A percentile compares a stretch with the other conserved stretches of the same genome.
These are phyloP conservation scores for Thelonectria rubi DNA, from an alignment of 2,329 filamentous ascomycete genomes.

Conservation along the genomic window DNA sequence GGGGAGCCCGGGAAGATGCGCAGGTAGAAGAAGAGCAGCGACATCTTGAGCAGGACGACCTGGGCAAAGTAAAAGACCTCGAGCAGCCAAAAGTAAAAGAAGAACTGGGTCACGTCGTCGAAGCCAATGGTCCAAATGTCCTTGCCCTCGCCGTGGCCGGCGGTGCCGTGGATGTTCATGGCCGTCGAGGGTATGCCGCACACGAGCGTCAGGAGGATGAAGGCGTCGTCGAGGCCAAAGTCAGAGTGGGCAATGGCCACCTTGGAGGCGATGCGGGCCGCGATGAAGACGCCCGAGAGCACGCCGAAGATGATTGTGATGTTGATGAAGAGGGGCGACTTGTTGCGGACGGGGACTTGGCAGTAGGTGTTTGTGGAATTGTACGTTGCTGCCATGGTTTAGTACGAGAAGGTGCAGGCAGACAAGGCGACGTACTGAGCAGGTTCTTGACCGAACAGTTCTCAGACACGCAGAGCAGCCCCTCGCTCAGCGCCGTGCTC, in stretches of 20 bases:
- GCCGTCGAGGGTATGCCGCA: slow-evolving; percentile 26
- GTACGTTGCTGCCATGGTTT: slow-evolving; percentile 28
- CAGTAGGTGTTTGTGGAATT: slow-evolving; percentile 31
- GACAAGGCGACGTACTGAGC: slow-evolving; percentile 21
- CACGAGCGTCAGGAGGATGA: slow-evolving; percentile 24
- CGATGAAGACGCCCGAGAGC: slow-evolving; percentile 30
- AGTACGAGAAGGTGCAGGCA: neutral
- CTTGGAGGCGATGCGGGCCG: slow-evolving; percentile 33
- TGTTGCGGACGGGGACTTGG: slow-evolving; percentile 24
- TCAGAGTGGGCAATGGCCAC: slow-evolving; percentile 23
- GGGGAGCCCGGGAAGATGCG: slow-evolving; percentile 29
- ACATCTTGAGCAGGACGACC: slow-evolving; percentile 31
- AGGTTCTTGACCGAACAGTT: slow-evolving; percentile 33
- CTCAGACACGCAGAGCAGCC: slow-evolving; percentile 31
- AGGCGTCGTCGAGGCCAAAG: slow-evolving; percentile 34
- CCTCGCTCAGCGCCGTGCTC: slow-evolving; percentile 28
- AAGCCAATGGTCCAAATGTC: slow-evolving; percentile 32
- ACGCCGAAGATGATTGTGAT: slow-evolving; percentile 30
- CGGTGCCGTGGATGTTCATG: slow-evolving; percentile 32
- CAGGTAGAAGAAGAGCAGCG: slow-evolving; percentile 34
- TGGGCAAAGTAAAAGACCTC: slow-evolving; percentile 31
- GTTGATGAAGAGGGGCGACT: slow-evolving; percentile 26
- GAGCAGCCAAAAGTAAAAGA: slow-evolving; percentile 29
- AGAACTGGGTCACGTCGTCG: slow-evolving; percentile 27
- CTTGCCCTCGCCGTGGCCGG: slow-evolving; percentile 27